Evolutionary conservation across 192 early-diverging fungal genomes (phyloP).

Genomic region (Mortierella antarctica): DNA sequence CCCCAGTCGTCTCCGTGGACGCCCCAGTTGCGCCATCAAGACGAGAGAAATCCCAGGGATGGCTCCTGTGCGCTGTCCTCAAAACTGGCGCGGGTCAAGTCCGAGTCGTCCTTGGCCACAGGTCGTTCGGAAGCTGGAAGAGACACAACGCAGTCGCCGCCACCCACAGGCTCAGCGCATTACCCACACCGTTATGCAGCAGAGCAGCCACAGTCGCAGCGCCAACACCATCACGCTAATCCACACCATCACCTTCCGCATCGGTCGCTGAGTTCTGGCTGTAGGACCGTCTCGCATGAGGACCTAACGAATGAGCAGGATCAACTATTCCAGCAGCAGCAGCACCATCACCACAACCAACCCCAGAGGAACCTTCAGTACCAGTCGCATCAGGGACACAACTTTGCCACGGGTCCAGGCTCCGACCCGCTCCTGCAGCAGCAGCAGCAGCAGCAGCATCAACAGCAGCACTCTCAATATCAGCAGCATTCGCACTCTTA

Average conservation of each 20-base stretch:
- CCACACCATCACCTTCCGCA: neutral
- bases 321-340: slow-evolving; percentile 2
- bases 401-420: no score
- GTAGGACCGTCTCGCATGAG: neutral
- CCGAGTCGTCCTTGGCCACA: no score
- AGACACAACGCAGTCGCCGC: no score
- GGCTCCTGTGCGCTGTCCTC: no score
- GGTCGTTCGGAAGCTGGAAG: no score
- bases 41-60: no score
- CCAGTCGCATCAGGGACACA: neutral
- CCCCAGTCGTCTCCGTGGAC: no score
- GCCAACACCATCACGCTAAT: neutral
- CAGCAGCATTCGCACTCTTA: neutral
- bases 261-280: no score
- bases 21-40: no score
- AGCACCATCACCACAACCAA: slow-evolving; percentile 6
- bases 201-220: neutral
- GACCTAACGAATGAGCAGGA: neutral
- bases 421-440: neutral
- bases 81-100: no score
- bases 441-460: neutral
- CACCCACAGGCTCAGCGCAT: no score
- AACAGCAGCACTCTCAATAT: slow-evolving; percentile 10
- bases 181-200: no score
- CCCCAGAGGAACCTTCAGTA: neutral